phyloP scores from a whole-genome alignment of 805 yeast genomes.

The Nakazawaea holstii region DNA sequence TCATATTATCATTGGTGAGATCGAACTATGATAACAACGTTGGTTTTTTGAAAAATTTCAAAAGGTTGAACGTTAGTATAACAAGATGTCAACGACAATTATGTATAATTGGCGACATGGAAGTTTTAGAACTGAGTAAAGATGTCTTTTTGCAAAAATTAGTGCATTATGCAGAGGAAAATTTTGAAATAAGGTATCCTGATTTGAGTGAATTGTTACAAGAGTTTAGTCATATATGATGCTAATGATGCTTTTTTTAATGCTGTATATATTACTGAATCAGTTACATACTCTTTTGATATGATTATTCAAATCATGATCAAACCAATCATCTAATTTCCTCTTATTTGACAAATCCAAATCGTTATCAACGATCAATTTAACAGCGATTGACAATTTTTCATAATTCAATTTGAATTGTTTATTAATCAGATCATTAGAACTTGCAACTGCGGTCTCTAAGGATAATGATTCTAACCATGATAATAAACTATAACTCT shows the following conservation, averaged over 20 bases:
- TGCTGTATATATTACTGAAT: background rate
- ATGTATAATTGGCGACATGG: constrained; percentile 84
- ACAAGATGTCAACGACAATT: constrained; percentile 85
- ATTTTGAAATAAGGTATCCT: constrained; percentile 65
- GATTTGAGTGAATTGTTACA: constrained; percentile 31
- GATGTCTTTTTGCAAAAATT: constrained; percentile 53
- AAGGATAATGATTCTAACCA: constrained; percentile 29
- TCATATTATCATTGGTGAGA: constrained; percentile 75
- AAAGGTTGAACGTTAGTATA: constrained; percentile 89
- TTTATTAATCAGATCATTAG: constrained; percentile 16
- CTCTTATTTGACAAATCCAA: constrained; percentile 35
- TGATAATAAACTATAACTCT: constrained; percentile 48
- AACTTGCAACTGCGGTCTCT: constrained; percentile 7
- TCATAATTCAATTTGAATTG: constrained; percentile 37
- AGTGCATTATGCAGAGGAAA: constrained; percentile 65
- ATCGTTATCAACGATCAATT: constrained; percentile 25
- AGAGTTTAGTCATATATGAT: background rate
- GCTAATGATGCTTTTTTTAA: background rate
- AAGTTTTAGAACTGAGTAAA: constrained; percentile 44
- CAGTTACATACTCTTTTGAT: constrained; percentile 34
- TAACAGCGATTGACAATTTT: constrained; percentile 40
- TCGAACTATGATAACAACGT: constrained; percentile 66
- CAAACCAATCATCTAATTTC: constrained; percentile 59
- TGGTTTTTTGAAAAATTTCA: constrained; percentile 75
- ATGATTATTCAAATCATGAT: constrained; percentile 39